Percentiles rank a stretch among this genome's conserved stretches.
Conservation (phyloP, 225 moss, liverwort and hornwort genomes). For the Straminergon stramineum region DNA sequence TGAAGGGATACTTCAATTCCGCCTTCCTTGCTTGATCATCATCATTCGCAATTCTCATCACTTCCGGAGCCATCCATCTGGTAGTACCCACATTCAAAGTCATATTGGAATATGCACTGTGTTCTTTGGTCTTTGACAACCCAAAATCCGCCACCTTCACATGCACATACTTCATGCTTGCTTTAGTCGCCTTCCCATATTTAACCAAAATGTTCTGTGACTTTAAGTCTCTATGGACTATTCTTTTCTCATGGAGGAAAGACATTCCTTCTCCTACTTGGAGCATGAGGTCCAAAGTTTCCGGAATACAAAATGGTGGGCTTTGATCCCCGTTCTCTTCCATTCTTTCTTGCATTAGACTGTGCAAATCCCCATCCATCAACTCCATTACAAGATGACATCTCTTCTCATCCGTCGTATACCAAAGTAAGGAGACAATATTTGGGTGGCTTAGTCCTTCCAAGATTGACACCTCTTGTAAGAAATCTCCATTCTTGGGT, state of each 20-base stretch:
- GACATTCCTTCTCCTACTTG: background rate
- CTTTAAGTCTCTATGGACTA: background rate
- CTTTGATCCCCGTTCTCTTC: background rate
- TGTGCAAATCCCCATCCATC: background rate
- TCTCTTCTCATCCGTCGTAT: too few relatives aligned
- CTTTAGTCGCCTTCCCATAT: background rate
- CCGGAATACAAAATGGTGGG: background rate
- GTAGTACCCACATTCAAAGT: background rate
- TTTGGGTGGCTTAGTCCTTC: background rate
- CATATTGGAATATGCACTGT: background rate
- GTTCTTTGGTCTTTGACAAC: background rate
- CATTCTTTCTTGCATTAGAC: background rate
- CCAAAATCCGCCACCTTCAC: slow-evolving; percentile 1
- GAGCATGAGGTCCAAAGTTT: background rate
- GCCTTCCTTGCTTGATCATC: too few relatives aligned
- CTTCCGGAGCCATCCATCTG: background rate
- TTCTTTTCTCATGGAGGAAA: background rate
- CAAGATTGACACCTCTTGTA: background rate
- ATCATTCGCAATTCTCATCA: background rate
- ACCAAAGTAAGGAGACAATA: background rate
- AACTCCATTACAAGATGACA: background rate
- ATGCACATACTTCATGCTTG: background rate
- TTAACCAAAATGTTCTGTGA: background rate
- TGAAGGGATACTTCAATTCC: background rate
- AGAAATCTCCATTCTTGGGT: background rate